These are phyloP conservation scores for Zymoseptoria ardabiliae DNA, from an alignment of 2,329 filamentous ascomycete species.

Conservation along the genomic window DNA sequence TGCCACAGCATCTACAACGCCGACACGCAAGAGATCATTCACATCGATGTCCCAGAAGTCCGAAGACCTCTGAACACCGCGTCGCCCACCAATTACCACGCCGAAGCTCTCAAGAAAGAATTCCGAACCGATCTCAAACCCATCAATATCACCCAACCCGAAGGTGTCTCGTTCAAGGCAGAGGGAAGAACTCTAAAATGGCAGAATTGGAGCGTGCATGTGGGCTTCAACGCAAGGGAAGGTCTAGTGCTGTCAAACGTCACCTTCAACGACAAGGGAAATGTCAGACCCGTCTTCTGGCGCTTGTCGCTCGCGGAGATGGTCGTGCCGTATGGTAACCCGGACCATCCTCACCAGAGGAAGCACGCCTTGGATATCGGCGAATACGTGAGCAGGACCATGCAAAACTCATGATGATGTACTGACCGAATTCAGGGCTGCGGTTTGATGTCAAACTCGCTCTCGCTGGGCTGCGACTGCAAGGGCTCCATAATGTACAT, in stretches of 20 bases:
- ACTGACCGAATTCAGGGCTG: constrained; percentile 47
- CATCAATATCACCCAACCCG: constrained; percentile 78
- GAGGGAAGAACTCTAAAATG: constrained; percentile 68
- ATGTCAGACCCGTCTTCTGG: constrained; percentile 73
- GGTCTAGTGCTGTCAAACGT: constrained; percentile 88
- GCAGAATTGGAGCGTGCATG: constrained; percentile 91
- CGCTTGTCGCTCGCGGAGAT: constrained; percentile 84
- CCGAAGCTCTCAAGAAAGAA: constrained; percentile 61
- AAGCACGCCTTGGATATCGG: constrained; percentile 75
- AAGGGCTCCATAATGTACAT: constrained; percentile 89
- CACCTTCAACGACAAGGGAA: constrained; percentile 76
- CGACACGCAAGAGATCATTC: constrained; percentile 68
- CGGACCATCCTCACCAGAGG: constrained; percentile 69
- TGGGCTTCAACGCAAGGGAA: constrained; percentile 92
- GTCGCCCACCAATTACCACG: constrained; percentile 71
- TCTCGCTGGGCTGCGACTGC: constrained; percentile 73
- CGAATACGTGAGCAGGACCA: constrained; percentile 47
- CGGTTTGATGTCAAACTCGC: constrained; percentile 75
- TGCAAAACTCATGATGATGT: not conserved
- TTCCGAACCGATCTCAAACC: constrained; percentile 76
- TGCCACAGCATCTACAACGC: constrained; percentile 62
- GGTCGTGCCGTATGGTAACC: constrained; percentile 84
- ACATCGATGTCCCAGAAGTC: constrained; percentile 74
- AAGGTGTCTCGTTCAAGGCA: constrained; percentile 79
- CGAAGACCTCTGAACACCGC: constrained; percentile 67